Conservation (phyloP, 2,329 filamentous ascomycete genomes). For the Penicillium fuscoglaucum region DNA sequence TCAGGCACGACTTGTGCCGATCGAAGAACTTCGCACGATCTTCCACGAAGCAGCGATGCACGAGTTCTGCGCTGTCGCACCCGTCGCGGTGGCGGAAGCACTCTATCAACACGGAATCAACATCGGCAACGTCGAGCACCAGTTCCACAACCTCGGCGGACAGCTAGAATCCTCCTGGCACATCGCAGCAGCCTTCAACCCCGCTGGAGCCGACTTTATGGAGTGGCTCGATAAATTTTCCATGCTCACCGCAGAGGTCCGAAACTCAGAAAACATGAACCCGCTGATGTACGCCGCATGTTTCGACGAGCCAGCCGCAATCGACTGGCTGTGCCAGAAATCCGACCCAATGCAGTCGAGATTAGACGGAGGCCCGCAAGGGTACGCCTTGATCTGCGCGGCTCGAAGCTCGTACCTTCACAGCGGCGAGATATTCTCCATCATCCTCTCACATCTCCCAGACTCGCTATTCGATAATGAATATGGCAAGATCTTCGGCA, state of each 20-base stretch:
- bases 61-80: conserved; percentile 5
- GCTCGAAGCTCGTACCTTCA: background rate
- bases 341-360: background rate
- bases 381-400: conserved; percentile 1
- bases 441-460: background rate
- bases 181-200: conserved; percentile 10
- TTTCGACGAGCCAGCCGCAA: conserved; percentile 3
- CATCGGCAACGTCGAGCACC: conserved; percentile 4
- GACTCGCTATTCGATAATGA: background rate
- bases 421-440: conserved; percentile 5
- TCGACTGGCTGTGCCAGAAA: conserved; percentile 1
- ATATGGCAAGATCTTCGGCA: conserved; percentile 6
- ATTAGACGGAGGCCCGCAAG: background rate
- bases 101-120: conserved; percentile 6
- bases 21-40: background rate
- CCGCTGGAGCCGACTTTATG: background rate
- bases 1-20: background rate
- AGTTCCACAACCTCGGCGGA: conserved; percentile 3
- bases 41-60: conserved; percentile 5
- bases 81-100: background rate
- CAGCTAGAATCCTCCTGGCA: conserved; percentile 10
- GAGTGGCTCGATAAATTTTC: conserved; percentile 5
- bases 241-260: background rate
- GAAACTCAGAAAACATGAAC: conserved; percentile 3
- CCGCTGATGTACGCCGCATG: conserved; percentile 8